Evolutionary conservation across 805 yeast species (phyloP).

Genomic region (Candida fluviatilis): DNA sequence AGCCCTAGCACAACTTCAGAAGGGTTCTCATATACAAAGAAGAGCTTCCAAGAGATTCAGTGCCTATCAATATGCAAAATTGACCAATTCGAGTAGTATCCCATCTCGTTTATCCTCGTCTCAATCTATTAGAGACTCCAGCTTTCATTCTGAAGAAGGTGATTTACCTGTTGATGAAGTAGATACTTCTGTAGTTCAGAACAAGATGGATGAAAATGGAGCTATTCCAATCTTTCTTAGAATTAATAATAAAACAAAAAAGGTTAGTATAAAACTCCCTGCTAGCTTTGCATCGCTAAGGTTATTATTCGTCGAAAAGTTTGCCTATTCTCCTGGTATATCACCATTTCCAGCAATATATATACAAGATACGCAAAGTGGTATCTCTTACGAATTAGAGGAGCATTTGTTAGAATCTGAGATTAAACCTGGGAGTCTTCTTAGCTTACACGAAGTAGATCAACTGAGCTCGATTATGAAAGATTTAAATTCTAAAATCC

Average conservation of each 20-base stretch:
- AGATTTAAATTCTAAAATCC: constrained; percentile 19
- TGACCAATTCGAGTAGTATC: constrained; percentile 35
- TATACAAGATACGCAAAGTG: constrained; percentile 55
- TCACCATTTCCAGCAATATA: constrained; percentile 76
- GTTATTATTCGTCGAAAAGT: constrained; percentile 77
- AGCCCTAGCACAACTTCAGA: constrained; percentile 74
- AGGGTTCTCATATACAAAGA: constrained; percentile 78
- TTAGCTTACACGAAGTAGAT: constrained; percentile 53
- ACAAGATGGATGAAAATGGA: not conserved
- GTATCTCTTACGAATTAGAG: constrained; percentile 76
- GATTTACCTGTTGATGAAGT: constrained; percentile 1
- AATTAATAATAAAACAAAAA: constrained; percentile 52
- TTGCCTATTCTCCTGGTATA: constrained; percentile 75
- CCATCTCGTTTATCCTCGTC: constrained; percentile 8
- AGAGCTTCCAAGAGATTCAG: constrained; percentile 92
- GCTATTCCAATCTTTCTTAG: constrained; percentile 41
- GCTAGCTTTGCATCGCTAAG: constrained; percentile 53
- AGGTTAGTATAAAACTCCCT: constrained; percentile 42
- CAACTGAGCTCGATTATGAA: constrained; percentile 10
- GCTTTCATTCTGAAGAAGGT: not conserved
- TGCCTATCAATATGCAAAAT: constrained; percentile 85
- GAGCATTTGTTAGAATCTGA: constrained; percentile 54
- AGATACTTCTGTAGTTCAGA: not conserved
- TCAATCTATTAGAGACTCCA: not conserved
- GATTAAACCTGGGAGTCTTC: constrained; percentile 53